Evolutionary conservation across 495 filamentous ascomycete species (phyloP), one percentile per base, ranked within the genome.

Genomic region (Lophiostoma macrostomum): DNA sequence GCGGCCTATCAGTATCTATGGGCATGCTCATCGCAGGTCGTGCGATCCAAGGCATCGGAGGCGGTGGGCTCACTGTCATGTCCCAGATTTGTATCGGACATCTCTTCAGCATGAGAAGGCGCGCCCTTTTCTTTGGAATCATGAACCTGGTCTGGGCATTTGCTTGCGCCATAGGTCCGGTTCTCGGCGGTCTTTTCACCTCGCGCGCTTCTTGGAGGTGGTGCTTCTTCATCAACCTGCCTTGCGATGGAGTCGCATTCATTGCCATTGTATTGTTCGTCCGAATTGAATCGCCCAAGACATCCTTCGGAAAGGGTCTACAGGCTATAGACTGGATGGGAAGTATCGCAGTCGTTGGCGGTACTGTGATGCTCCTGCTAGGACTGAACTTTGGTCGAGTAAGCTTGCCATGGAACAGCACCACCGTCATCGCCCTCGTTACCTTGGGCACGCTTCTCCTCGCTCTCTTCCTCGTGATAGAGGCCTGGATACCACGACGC

Each of bases 181-280:
- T 85, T 46, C 67, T 87, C 31, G 83, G 83, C 6, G 83, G 82
- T 23, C 76, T 74, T 12, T 86, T 88, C 54, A 70, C 45, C 5
- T 36, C 45, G 35, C 45, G 45, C 5, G 35, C 45, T 28, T 49
- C 27, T 49, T 49, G 35, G 4, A n/a, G 16, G 45, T 49, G 14
- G 18, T 49, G 30, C 19, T 49, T 39, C 42, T 63, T 52, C 28
- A 45, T 55, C 30, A 63, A 60, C 13, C 36, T 62, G 5, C 59
- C 59, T n/a, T 31, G 42, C 14, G 24, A 44, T 25, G 54, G 54
- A 37, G 20, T 36, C n/a, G 54, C 54, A 4, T 43, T 53, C 16
- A 23, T 45, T 16, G 14, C 43, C n/a, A 10, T 53, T 13, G 11
- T 53, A 4, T 43, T 58, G 13, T 40, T 56, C 16, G 19, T 53